Evolutionary conservation across 1,284 basidiomycete genomes (phyloP), one percentile per base, ranked within the genome.

Genomic region (Cystobasidium pallidum): DNA sequence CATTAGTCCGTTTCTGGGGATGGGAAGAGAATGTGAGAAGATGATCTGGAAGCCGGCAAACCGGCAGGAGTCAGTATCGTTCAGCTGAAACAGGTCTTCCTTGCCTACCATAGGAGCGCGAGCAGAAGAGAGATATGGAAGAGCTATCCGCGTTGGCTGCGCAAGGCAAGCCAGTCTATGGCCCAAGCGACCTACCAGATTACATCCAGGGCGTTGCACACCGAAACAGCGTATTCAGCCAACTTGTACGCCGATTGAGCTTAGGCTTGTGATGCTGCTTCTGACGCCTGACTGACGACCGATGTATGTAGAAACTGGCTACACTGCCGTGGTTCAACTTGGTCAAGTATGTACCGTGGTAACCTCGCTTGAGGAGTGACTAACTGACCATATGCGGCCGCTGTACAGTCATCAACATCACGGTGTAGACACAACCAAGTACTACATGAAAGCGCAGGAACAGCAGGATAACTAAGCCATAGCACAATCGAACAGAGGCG

Each of bases 1-100:
- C 39, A 7, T 8, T 8, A 93, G 94, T 89, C 82, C 93, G 95
- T 54, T 95, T 99, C 86, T 94, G 92, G 92, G 95, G 95, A 63
- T 94, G 92, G 90, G 84, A 86, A 26, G 95, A 98, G 84, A 99
- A 99, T 84, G 87, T 78, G 24, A 66, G 67, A 30, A 36, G 49
- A 64, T 19, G 30, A 49, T 58, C 21, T 28, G 30, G 13, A 39
- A 39, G 36, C 36, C 13, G 6, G 15, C 8, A 10, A 34, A 26
- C 39, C 21, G 34, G 30, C 58, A 41, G 17, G 30, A 55, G 30
- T 11, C n/a, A n/a, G n/a, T 8, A 65, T 3, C 17, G 19, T 28
- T 1, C 19, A 21, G 21, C 45, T 49, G 49, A 54, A n/a, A 52
- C 43, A 39, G 15, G 11, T 32, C 26, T 24, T 39, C 17, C 13